Evolutionary conservation across 2,329 filamentous ascomycete species (phyloP), one percentile per base, ranked within the genome.

Genomic region (Trichoderma sp.): DNA sequence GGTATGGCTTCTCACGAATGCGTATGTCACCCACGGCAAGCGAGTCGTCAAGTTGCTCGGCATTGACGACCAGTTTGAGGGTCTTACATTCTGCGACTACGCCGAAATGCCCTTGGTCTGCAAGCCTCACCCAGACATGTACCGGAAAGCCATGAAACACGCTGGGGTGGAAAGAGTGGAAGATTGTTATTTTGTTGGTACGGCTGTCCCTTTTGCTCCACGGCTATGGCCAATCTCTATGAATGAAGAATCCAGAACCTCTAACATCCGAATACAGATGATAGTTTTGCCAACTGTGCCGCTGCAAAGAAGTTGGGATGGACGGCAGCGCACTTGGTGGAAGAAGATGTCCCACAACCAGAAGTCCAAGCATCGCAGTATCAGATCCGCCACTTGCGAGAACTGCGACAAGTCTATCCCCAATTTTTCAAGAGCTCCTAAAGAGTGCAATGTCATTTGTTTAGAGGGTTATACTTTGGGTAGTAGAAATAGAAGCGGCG

Each of bases 51-150:
- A 87, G 73, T 84, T 99, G 24, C 85, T 99, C 2, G 91, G 88
- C 2, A 85, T 99, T 28, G 94, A 97, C 2, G 93, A 97, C 79
- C 83, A 95, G 30, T 99, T 99, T 79, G 95, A 98, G 74, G 96
- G 96, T 8, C 89, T 98, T 73, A 99, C 96, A 0, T 99, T 90
- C 81, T 99, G 97, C 79, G 93, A 99, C 81, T 99, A 99, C 82
- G 87, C 85, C 12, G 83, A 87, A 18, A 84, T 89, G 56, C 91
- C 89, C 6, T 86, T 99, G 73, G 82, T 97, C 61, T 98, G 96
- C 84, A 99, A 99, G 81, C 96, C 96, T 3, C 88, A 92, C 71
- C 86, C 86, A 67, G 89, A 90, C 66, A 96, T 97, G 92, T 99
- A 90, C 79, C 88, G 88, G 47, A 97, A 96, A 83, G 96, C 93